Evolutionary conservation across 176 grass and related monocot genomes (phyloP), one percentile per base, ranked within the genome.

Genomic region (Alloteropsis semialata): DNA sequence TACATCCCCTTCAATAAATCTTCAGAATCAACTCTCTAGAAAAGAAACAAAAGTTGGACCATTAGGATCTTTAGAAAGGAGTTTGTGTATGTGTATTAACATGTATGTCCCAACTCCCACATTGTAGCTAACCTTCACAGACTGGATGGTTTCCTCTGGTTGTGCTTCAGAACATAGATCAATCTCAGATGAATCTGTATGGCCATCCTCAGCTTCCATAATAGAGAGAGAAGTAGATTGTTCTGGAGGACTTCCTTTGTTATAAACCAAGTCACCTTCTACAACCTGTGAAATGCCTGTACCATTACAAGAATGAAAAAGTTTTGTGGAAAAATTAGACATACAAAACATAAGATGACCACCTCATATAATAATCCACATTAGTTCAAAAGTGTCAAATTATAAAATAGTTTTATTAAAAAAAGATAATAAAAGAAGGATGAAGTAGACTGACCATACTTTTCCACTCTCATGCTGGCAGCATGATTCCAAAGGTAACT

Each of bases 401-500:
- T 66, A 14, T 65, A 65, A 27, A 89, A 84, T 75, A 56, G 32
- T 46, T 72, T 28, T 79, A 70, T 69, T 72, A 72, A 68, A 86
- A 80, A 29, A 67, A 80, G n/a, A 67, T 13, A 80, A 64, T 70
- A 82, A 29, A 74, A 86, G 10, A 75, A 38, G 74, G 80, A 74
- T 27, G 75, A 77, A 84, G n/a, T 63, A 69, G 60, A 90, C 93
- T 88, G 49, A 98, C 96, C 96, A 88, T 95, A 93, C 64, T 98
- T 95, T 75, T 98, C 82, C 74, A 95, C 96, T 87, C 96, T 93
- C 87, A 90, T 79, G 81, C 96, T 98, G 75, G 89, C 96, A 87
- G 96, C 92, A 93, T 95, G 87, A 58, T 98, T 98, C 96, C 96
- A 98, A 50, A 98, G 58, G 85, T 93, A 95, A 85, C 96, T 98